Conservation (phyloP, 2,329 filamentous ascomycete species). For the Dactylellina cionopaga region DNA sequence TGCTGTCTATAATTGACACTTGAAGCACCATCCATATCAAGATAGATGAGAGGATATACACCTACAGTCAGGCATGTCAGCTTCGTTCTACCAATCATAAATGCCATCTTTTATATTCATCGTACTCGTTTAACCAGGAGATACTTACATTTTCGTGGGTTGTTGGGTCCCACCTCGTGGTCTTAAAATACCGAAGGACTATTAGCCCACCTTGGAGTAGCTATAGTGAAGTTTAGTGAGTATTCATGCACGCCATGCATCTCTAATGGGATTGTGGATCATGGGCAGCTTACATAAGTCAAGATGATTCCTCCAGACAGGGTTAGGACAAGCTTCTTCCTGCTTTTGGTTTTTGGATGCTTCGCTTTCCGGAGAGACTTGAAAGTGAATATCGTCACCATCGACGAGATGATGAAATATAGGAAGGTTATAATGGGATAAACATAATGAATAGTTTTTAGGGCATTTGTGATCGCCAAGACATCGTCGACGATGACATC, state of each 20-base stretch:
- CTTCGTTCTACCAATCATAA: background rate
- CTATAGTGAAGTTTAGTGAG: slow-evolving; percentile 9
- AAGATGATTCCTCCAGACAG: slow-evolving; percentile 59
- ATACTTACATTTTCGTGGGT: slow-evolving; percentile 48
- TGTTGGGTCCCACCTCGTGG: background rate
- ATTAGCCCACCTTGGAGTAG: slow-evolving; percentile 31
- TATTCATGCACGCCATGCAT: too few species aligned
- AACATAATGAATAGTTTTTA: slow-evolving; percentile 66
- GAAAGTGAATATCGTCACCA: slow-evolving; percentile 63
- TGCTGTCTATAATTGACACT: slow-evolving; percentile 66
- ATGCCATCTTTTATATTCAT: too few species aligned
- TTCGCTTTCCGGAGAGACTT: slow-evolving; percentile 65
- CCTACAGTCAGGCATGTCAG: slow-evolving; percentile 58
- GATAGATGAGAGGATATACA: slow-evolving; percentile 71
- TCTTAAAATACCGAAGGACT: background rate
- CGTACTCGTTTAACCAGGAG: too few species aligned
- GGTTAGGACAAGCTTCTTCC: slow-evolving; percentile 63
- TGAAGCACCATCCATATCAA: slow-evolving; percentile 73
- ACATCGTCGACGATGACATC: slow-evolving; percentile 30
- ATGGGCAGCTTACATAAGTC: slow-evolving; percentile 61
- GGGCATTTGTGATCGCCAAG: slow-evolving; percentile 22
- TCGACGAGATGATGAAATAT: slow-evolving; percentile 68
- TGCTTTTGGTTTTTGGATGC: slow-evolving; percentile 60
- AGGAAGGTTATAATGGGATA: slow-evolving; percentile 69
- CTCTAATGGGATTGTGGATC: background rate